phyloP scores from a whole-genome alignment of 2,329 filamentous ascomycete species.

The Ophiosphaerella narmari region DNA sequence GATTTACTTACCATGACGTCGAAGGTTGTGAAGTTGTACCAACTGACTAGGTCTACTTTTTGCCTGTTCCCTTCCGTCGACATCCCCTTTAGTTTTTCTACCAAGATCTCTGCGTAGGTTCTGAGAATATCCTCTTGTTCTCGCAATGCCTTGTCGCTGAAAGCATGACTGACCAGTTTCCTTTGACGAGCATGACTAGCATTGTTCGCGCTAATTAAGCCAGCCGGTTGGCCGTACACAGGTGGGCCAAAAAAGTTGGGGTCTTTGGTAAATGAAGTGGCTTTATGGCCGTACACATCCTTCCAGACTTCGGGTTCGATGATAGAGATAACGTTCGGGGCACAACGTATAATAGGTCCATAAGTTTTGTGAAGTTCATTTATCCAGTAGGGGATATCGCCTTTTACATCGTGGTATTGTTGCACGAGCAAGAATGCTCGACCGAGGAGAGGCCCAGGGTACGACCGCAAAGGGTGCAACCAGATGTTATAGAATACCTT shows the following conservation, averaged over 20 bases:
- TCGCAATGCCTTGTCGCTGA: slow-evolving; percentile 44
- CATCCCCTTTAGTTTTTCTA: slow-evolving; percentile 40
- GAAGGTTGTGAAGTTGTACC: slow-evolving; percentile 33
- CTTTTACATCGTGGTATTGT: slow-evolving; percentile 21
- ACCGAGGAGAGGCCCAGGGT: slow-evolving; percentile 45
- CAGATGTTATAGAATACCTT: slow-evolving; percentile 41
- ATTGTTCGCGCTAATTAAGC: slow-evolving; percentile 38
- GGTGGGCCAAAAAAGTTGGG: slow-evolving; percentile 38
- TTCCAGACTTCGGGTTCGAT: slow-evolving; percentile 42
- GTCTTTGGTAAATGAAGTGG: slow-evolving; percentile 35
- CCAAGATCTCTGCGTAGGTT: slow-evolving; percentile 43
- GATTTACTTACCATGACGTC: slow-evolving; percentile 13
- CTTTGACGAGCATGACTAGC: slow-evolving; percentile 41
- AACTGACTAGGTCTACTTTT: slow-evolving; percentile 26
- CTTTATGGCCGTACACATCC: slow-evolving; percentile 47
- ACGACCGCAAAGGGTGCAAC: slow-evolving; percentile 47
- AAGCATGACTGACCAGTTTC: slow-evolving; percentile 43
- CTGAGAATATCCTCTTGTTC: slow-evolving; percentile 44
- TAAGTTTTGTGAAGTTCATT: slow-evolving; percentile 43
- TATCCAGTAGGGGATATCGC: slow-evolving; percentile 18
- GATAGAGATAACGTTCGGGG: slow-evolving; percentile 47
- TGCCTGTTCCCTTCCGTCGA: slow-evolving; percentile 1
- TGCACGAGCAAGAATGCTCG: slow-evolving; percentile 32
- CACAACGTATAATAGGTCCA: slow-evolving; percentile 45
- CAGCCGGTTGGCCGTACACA: slow-evolving; percentile 28